Base-by-base conservation (phyloP, 768 basidiomycete genomes). In the Rhodosporidiobolus sp. region DNA sequence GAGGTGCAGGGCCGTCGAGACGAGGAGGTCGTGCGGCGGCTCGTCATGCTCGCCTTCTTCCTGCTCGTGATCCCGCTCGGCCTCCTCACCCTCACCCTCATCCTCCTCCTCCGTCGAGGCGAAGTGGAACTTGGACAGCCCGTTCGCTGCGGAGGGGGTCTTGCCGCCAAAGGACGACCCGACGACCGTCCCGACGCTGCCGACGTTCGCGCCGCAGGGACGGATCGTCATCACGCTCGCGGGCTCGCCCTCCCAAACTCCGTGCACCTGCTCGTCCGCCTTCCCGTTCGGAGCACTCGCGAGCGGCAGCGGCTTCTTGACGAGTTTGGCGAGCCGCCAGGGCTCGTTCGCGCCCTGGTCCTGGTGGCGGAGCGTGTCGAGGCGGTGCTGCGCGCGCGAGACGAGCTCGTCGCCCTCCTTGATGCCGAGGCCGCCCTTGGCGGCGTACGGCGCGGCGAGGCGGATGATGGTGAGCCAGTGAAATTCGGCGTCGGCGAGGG, bases 331-430 rank as follows among this genome's bases (percentile, higher is more conserved):
- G 12, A 71, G 49, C 9, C 55, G 48, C 74, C 74, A 75, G 14
- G 67, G 69, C 45, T 61, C 49, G 1, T 68, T 48, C 0, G 62
- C 35, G 1, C 48, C 62, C 2, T 50, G 30, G 48, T 71, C 56
- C 20, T 48, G 26, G 7, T 34, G 49, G 19, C 30, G 16, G 8
- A 70, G 38, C 17, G 56, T 38, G 8, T 55, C 58, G 43, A 75
- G 63, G 5, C 74, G 43, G 43, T 53, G 58, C 49, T 45, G 48
- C 17, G 74, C 69, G 14, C 69, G 50, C 20, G 7, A 30, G 16
- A 71, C 74, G 24, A 75, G 38, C 52, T 71, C 74, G 49, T 75
- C 69, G 16, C 53, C 74, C 55, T 70, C 69, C 24, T 68, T 71
- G 48, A 67, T 71, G 4, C 74, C 74, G 53, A 75, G 55, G 6